Evolutionary conservation across 352 stramenopile genomes (phyloP), one percentile per base, ranked within the genome.

Genomic region (Phytopythium sindhum): DNA sequence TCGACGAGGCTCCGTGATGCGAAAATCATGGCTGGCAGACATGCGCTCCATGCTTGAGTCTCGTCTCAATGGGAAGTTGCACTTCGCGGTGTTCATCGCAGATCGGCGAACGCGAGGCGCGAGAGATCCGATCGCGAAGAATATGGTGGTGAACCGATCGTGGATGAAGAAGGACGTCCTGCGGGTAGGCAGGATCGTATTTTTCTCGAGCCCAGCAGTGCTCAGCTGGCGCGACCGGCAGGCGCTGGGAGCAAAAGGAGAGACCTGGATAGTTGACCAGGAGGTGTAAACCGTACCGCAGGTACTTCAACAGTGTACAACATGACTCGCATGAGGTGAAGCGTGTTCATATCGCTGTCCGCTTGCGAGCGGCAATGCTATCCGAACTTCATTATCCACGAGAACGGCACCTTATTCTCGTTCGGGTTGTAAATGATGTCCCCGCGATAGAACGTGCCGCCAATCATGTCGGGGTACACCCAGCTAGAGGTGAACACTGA

Each of bases 381-480:
- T 17, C 54, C 54, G 23, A 60, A 60, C 35, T 48, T 60, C 37
- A 51, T 60, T 41, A 77, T 63, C 66, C 70, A 77, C 48, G 67
- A 47, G 57, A 77, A 77, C 4, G 70, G 63, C 14, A 33, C 54
- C 37, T 60, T 66, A 45, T 70, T 67, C 26, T 45, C 60, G n/a
- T 54, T 59, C n/a, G 58, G 4, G 37, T 70, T 47, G 33, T 65
- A 68, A 12, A 56, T 52, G 47, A 82, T 74, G 42, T 82, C 74
- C 51, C 74, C 74, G 4, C 72, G 67, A 54, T 67, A 82, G 55
- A 82, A 82, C 51, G 72, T 82, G 54, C 74, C 67, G n/a, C 74
- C 72, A 29, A 68, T 60, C 31, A 67, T 64, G 39, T 77, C 72
- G 9, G 73, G 74, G 52, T 72, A 80, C 29, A 68, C 61, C 74